Conservation (phyloP, 2,329 filamentous ascomycete genomes). For the Colletotrichum coccodes region DNA sequence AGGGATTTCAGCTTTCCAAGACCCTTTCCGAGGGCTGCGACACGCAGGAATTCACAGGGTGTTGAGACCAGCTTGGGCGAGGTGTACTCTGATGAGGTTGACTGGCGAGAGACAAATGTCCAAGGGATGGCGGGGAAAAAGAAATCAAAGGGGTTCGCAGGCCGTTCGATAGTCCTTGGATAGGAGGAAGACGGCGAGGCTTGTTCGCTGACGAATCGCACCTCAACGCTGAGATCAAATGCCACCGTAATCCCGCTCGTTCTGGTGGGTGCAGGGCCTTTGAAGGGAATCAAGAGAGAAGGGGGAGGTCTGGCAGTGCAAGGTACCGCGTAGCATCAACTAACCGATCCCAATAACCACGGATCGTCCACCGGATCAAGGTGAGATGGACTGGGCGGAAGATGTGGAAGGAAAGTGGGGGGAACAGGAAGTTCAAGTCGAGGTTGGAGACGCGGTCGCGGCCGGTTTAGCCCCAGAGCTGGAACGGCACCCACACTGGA, state of each 20-base stretch:
- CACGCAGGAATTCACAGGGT: conserved; percentile 6
- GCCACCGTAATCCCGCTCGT: neutral
- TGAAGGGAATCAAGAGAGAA: neutral
- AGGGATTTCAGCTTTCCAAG: conserved; percentile 3
- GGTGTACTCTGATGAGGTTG: neutral
- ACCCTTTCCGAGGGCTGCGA: conserved; percentile 1
- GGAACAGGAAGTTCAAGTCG: neutral
- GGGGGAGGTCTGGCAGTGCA: neutral
- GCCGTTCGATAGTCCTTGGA: neutral
- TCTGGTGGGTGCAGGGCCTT: neutral
- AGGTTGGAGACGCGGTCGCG: neutral
- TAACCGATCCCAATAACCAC: conserved; percentile 8
- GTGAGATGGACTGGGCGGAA: conserved; percentile 3
- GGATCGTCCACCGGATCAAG: neutral
- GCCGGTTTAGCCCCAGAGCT: neutral
- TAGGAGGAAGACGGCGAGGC: conserved; percentile 2
- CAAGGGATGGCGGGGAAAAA: conserved; percentile 12
- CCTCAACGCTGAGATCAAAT: conserved; percentile 2
- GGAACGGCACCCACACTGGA: conserved; percentile 2
- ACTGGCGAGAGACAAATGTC: conserved; percentile 10
- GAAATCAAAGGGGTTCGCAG: conserved; percentile 10
- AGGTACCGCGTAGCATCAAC: neutral
- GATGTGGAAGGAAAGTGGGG: conserved; percentile 12
- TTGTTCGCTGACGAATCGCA: conserved; percentile 6
- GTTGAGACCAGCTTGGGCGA: neutral